phyloP scores from a whole-genome alignment of 768 basidiomycete species.

The Kwoniella sp. region DNA sequence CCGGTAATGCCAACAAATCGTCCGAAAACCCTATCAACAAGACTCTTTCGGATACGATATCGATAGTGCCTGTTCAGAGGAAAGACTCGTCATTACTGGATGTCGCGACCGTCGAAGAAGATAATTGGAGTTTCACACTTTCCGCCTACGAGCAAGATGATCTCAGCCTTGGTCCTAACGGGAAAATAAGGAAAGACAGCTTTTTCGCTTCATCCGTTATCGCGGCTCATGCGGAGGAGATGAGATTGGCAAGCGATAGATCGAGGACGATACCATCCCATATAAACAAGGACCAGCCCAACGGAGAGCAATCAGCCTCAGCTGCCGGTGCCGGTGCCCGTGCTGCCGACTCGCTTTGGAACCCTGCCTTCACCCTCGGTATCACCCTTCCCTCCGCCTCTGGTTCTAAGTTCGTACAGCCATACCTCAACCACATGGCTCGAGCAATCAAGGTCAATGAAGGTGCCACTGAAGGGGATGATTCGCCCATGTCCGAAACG shows the following conservation, averaged over 20 bases:
- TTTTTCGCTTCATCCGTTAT: constrained; percentile 7
- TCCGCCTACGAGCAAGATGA: constrained; percentile 31
- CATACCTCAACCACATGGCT: not conserved
- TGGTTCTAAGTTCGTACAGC: not conserved
- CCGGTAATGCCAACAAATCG: not conserved
- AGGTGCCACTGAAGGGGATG: not conserved
- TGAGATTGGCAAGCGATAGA: not conserved
- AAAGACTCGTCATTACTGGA: not conserved
- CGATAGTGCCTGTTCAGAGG: no score
- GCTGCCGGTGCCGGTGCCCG: no score
- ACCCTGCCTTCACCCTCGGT: constrained; percentile 1
- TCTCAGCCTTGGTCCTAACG: not conserved
- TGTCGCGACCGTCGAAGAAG: constrained; percentile 5
- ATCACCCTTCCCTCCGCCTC: not conserved
- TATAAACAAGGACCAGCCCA: no score
- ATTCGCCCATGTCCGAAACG: constrained; percentile 8
- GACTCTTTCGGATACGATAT: no score
- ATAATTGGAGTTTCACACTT: constrained; percentile 29
- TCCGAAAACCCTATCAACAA: no score
- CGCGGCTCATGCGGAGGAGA: not conserved
- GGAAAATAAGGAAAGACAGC: constrained; percentile 16
- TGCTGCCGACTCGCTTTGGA: not conserved
- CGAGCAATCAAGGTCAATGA: not conserved
- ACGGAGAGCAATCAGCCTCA: no score
- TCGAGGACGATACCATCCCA: not conserved